These are phyloP conservation scores for Porpolomopsis calyptriformis DNA, from an alignment of 768 basidiomycete genomes.

Conservation along the genomic window DNA sequence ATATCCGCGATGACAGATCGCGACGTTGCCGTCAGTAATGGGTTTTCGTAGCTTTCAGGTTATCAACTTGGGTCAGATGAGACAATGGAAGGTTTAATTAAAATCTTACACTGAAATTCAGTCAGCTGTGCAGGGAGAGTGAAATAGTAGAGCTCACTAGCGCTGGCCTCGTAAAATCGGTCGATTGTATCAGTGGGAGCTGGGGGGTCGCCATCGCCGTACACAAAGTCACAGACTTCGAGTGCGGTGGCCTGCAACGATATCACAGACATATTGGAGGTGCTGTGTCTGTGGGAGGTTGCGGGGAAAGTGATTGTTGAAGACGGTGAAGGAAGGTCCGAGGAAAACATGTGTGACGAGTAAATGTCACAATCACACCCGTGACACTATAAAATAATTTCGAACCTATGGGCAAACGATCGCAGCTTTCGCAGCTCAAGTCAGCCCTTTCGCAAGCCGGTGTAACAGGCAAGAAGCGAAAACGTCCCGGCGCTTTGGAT, in stretches of 20 bases:
- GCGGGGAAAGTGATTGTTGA: conserved; percentile 5
- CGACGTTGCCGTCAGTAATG: conserved; percentile 64
- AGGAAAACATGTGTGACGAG: background rate
- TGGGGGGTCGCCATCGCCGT: conserved; percentile 40
- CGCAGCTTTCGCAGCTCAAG: conserved; percentile 87
- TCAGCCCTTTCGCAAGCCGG: conserved; percentile 73
- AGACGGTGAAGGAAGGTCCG: background rate
- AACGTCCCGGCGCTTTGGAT: conserved; percentile 47
- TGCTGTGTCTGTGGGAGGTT: background rate
- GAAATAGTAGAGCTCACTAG: conserved; percentile 33
- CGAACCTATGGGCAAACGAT: conserved; percentile 59
- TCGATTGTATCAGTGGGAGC: conserved; percentile 39
- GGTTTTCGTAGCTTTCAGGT: conserved; percentile 60
- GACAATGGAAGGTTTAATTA: background rate
- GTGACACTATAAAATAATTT: background rate
- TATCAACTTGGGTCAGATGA: conserved; percentile 5
- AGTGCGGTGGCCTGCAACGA: conserved; percentile 47
- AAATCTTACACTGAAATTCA: conserved; percentile 32
- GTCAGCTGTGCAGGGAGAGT: conserved; percentile 11
- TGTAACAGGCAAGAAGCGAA: conserved; percentile 65
- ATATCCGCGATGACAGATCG: conserved; percentile 65
- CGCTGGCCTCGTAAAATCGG: conserved; percentile 61
- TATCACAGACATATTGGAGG: conserved; percentile 25
- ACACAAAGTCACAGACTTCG: conserved; percentile 62
- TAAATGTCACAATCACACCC: background rate